These are phyloP conservation scores for Schizosaccharomyces pombe DNA, from an alignment of 805 yeast species.

Conservation along the genomic window ASM294v3 CU329670.1:4893001-4893500, in stretches of 20 bases:
- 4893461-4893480: constrained; percentile 37
- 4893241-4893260: constrained; percentile 25
- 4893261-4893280: constrained; percentile 29
- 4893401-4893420: constrained; percentile 26
- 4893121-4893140: constrained; percentile 87
- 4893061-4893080: neutral
- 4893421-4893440: constrained; percentile 24
- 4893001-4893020: constrained; percentile 67
- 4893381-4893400: constrained; percentile 39
- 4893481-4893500: constrained; percentile 20
- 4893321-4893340: constrained; percentile 17
- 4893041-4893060: constrained; percentile 34
- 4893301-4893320: constrained; percentile 43
- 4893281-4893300: constrained; percentile 47
- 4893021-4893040: constrained; percentile 42
- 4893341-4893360: constrained; percentile 13
- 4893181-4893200: neutral
- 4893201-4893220: neutral
- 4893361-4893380: constrained; percentile 28
- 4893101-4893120: constrained; percentile 58
- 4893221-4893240: neutral
- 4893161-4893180: constrained; percentile 21
- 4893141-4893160: constrained; percentile 79
- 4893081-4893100: constrained; percentile 5
- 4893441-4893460: constrained; percentile 45